phyloP scores from a whole-genome alignment of 75 land plant genomes.

The Cunninghamia lanceolata region DNA sequence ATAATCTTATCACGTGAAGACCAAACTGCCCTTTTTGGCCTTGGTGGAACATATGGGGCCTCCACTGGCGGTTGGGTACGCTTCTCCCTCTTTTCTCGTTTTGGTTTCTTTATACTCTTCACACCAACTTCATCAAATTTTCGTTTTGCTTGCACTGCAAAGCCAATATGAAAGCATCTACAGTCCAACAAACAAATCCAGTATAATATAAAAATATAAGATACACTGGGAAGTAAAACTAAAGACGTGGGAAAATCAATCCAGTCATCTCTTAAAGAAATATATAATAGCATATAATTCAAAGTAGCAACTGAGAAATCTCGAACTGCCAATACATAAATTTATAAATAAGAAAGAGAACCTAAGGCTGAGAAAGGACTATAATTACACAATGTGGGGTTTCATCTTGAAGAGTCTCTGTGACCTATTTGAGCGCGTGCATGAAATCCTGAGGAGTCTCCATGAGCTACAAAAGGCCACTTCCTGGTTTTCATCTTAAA shows the following conservation, averaged over 20 bases:
- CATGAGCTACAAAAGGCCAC: too few relatives aligned
- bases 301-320: not conserved
- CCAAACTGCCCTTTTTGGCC: slow-evolving; percentile 25
- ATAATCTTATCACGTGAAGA: slow-evolving; percentile 44
- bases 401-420: too few relatives aligned
- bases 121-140: slow-evolving; percentile 21
- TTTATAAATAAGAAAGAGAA: not conserved
- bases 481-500: too few relatives aligned
- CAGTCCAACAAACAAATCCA: slow-evolving; percentile 10
- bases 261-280: not conserved
- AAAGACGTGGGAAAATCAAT: not conserved
- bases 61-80: slow-evolving; percentile 51
- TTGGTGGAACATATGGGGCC: slow-evolving; percentile 66
- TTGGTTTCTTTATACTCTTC: slow-evolving; percentile 27
- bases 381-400: not conserved
- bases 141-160: slow-evolving; percentile 22
- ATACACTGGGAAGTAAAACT: not conserved
- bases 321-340: not conserved
- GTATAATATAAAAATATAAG: slow-evolving; percentile 10
- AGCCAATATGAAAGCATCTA: slow-evolving; percentile 51
- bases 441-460: too few relatives aligned
- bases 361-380: not conserved
- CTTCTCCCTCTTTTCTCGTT: slow-evolving; percentile 31
- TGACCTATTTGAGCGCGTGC: too few relatives aligned
- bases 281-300: not conserved